These are phyloP conservation scores for Mycothermus thermophilus DNA, from an alignment of 495 filamentous ascomycete species.

Conservation along the genomic window DNA sequence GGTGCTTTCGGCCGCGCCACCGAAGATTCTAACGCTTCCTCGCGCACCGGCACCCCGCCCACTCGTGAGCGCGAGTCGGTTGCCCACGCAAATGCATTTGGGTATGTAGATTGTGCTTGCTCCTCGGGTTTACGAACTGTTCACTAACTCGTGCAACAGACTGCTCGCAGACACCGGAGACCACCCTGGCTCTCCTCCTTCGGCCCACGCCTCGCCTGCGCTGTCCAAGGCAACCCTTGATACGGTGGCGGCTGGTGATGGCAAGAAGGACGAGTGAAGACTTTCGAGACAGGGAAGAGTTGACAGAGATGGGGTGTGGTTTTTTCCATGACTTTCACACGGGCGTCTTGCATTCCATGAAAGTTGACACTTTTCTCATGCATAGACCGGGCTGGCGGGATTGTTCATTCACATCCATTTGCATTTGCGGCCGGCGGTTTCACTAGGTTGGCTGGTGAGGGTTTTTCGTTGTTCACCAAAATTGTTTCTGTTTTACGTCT, in stretches of 20 bases:
- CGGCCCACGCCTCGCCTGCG: constrained; percentile 43
- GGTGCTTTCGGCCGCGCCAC: constrained; percentile 53
- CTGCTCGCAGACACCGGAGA: constrained; percentile 39
- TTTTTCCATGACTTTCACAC: constrained; percentile 17
- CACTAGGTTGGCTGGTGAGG: too few species aligned
- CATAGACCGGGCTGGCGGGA: constrained; percentile 28
- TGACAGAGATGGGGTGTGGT: background rate
- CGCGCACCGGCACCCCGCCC: constrained; percentile 77
- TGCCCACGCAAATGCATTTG: constrained; percentile 74
- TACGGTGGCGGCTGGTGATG: constrained; percentile 31
- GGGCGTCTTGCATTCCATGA: constrained; percentile 20
- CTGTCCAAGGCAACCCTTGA: constrained; percentile 50
- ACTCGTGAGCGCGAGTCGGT: constrained; percentile 51
- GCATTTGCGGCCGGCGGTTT: constrained; percentile 30
- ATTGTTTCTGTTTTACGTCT: constrained; percentile 10
- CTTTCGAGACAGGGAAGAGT: too few species aligned
- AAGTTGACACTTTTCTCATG: constrained; percentile 12
- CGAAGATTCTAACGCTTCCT: constrained; percentile 63
- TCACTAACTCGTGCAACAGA: constrained; percentile 20
- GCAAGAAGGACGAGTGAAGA: constrained; percentile 33
- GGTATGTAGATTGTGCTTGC: constrained; percentile 41
- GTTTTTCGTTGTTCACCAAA: constrained; percentile 18
- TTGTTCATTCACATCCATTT: constrained; percentile 20
- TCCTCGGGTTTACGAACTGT: too few species aligned
- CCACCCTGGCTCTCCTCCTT: constrained; percentile 48